These are phyloP conservation scores for Trichosanthes truncata DNA, from an alignment of 306 rosid species.

Conservation along the genomic window DNA sequence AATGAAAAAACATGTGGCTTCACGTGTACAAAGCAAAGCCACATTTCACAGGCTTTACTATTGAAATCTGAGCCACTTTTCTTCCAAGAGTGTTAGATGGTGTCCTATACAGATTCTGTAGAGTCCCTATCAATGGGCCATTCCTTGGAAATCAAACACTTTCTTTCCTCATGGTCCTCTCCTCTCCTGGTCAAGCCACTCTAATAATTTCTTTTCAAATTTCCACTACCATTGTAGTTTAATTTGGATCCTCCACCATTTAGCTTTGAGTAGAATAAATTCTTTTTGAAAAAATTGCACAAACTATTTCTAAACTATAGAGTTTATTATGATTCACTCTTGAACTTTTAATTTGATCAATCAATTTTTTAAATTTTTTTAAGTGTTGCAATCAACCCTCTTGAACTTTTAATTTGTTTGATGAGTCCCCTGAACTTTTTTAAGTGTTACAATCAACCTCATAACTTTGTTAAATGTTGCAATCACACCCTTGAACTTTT, in stretches of 20 bases:
- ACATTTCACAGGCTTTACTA: constrained; percentile 3
- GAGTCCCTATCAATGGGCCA: constrained; percentile 14
- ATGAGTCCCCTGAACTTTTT: too few relatives aligned
- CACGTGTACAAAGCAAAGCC: constrained; percentile 15
- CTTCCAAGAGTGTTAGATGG: neutral
- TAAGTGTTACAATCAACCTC: too few relatives aligned
- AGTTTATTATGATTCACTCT: too few relatives aligned
- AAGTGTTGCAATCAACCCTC: too few relatives aligned
- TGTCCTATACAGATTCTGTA: neutral
- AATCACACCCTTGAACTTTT: too few relatives aligned
- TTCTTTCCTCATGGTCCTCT: constrained; percentile 2
- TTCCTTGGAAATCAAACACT: constrained; percentile 10
- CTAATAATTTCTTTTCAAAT: constrained; percentile 19
- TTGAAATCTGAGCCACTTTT: constrained; percentile 12
- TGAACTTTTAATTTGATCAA: too few relatives aligned
- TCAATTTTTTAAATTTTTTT: too few relatives aligned
- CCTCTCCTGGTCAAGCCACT: constrained; percentile 26
- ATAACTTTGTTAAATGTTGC: too few relatives aligned
- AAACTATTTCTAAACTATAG: too few relatives aligned
- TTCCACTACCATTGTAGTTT: neutral
- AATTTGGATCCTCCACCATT: neutral
- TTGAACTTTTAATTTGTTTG: too few relatives aligned
- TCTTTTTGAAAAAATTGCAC: neutral
- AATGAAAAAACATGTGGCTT: constrained; percentile 1
- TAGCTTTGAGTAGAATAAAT: neutral